Conservation (phyloP, 2,329 filamentous ascomycete genomes). For the Aspergillus ibericus region DNA sequence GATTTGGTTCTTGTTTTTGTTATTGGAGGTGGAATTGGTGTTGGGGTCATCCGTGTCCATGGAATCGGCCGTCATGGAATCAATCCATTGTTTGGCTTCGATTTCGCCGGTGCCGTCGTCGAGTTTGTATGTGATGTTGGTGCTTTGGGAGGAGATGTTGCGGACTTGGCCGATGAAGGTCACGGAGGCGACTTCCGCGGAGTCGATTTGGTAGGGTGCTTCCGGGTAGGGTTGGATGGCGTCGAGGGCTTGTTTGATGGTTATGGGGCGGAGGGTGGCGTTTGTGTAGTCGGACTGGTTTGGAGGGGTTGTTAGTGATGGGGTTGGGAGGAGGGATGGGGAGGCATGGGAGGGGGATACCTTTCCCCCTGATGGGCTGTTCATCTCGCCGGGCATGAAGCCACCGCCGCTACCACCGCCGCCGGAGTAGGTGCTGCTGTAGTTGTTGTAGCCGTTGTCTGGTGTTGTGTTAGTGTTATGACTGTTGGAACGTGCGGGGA, state of each 20-base stretch:
- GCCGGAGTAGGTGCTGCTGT: conserved; percentile 56
- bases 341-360: conserved; percentile 24
- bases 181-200: conserved; percentile 68
- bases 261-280: conserved; percentile 79
- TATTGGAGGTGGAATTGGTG: conserved; percentile 40
- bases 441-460: conserved; percentile 18
- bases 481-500: no score
- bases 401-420: conserved; percentile 58
- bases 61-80: conserved; percentile 45
- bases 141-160: conserved; percentile 79
- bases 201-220: conserved; percentile 82
- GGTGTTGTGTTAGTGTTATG: background rate
- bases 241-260: conserved; percentile 90
- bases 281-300: conserved; percentile 66
- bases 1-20: conserved; percentile 57
- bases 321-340: background rate
- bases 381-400: conserved; percentile 57
- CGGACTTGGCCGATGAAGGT: conserved; percentile 91
- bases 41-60: conserved; percentile 47
- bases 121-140: conserved; percentile 87
- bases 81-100: conserved; percentile 63
- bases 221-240: conserved; percentile 73
- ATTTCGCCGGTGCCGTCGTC: conserved; percentile 93
- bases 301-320: conserved; percentile 4
- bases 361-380: conserved; percentile 48